These are phyloP conservation scores for Trametes hirsuta DNA, from an alignment of 1,284 basidiomycete genomes.

Conservation along the genomic window DNA sequence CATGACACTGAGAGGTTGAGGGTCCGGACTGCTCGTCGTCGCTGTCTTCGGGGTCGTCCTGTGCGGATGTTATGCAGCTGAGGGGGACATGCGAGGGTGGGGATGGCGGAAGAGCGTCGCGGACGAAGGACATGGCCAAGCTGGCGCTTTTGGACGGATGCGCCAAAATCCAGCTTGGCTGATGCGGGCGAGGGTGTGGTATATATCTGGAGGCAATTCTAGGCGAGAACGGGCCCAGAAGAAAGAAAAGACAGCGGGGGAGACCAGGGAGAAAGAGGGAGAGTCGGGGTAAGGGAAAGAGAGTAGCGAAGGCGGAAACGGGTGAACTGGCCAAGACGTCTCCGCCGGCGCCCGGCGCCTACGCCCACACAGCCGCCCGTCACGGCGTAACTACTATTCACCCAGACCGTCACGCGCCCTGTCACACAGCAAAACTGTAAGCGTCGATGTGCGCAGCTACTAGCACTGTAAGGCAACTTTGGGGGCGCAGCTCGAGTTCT, in stretches of 20 bases:
- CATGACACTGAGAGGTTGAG: background rate
- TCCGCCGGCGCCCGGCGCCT: background rate
- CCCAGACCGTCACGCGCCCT: too few relatives aligned
- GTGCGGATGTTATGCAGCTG: slow-evolving; percentile 17
- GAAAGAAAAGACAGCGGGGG: background rate
- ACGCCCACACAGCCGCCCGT: background rate
- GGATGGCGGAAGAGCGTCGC: slow-evolving; percentile 17
- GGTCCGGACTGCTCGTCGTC: slow-evolving; percentile 20
- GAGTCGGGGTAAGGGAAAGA: slow-evolving; percentile 4
- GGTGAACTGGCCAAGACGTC: background rate
- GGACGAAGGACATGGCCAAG: slow-evolving; percentile 28
- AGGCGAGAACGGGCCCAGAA: background rate
- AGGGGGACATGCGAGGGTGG: slow-evolving; percentile 23
- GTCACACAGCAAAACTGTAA: too few relatives aligned
- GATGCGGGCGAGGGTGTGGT: background rate
- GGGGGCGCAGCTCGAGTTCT: too few relatives aligned
- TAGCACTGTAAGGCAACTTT: too few relatives aligned
- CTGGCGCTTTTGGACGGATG: slow-evolving; percentile 1
- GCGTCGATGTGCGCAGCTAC: too few relatives aligned
- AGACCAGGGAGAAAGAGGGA: slow-evolving; percentile 2
- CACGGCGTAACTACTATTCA: background rate
- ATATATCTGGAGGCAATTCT: background rate
- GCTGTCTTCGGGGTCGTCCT: slow-evolving; percentile 23
- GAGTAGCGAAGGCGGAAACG: background rate
- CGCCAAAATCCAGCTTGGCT: slow-evolving; percentile 23